Base-by-base conservation (phyloP, 768 basidiomycete species). In the Trichaptum fuscoviolaceum region DNA sequence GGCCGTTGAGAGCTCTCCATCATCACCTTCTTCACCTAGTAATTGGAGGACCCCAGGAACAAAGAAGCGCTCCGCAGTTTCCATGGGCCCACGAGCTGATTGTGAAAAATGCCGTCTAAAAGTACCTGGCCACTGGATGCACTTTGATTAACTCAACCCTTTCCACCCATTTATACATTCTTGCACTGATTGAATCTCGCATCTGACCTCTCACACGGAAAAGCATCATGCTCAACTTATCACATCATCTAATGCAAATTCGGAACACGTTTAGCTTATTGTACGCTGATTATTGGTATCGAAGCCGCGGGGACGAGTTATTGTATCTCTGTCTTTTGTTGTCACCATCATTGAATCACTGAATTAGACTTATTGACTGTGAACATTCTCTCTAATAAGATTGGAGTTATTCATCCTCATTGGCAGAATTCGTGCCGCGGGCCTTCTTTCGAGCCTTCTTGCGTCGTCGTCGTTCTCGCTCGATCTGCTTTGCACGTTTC, bases 401-500 rank as follows among this genome's bases (percentile, higher is more conserved):
- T 30, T 52, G 20, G 10, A 52, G 3, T 52, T 20, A 52, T 52
- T 52, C 42, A 12, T 15, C 42, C 42, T 52, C 42, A 52, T 15
- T 52, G 20, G 5, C 42, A 52, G 10, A 5, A 5, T 5, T 34
- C 2, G 57, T 58, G 2, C 2, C 30, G 24, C 30, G 24, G 12
- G 59, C 80, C 75, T 87, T 90, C 79, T 87, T 91, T 78, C 86
- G 92, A 0, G 88, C 86, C 74, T 94, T 95, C 79, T 91, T 95
- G 65, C 84, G 80, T 69, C 88, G 83, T 67, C 84, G 85, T 57
- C 91, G 82, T 70, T 93, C 90, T 66, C 93, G 80, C 76, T 94
- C 90, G 61, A 86, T 81, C 75, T 92, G 87, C 72, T 83, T 90
- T 17, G 93, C 92, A 70, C 81, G 83, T 71, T 80, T 79, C 68